Evolutionary conservation across 129 eudicot species (phyloP), one percentile per base, ranked within the genome.

Genomic region (Artemisia argyi): DNA sequence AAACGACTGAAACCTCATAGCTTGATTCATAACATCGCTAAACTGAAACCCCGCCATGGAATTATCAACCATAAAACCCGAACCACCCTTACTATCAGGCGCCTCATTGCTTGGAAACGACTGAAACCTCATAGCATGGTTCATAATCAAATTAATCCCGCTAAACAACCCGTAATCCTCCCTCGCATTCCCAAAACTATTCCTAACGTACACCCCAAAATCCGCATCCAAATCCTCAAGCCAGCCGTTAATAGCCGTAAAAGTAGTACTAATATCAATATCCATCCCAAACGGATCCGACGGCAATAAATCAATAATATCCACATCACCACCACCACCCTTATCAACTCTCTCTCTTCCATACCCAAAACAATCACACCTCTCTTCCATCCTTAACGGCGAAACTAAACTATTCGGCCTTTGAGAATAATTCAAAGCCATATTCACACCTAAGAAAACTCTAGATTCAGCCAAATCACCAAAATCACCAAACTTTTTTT

Each of bases 241-340:
- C 91, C 84, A 85, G n/a, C 91, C 94, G 1, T 81, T 83, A 71
- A 89, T 79, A 44, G 91, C 96, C 0, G 96, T 89, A 63, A 91
- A 59, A 11, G 97, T 89, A 47, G 90, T 80, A 28, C 78, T 71
- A n/a, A 78, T 78, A 55, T 78, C 82, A 69, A 89, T 86, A 60
- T 87, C 88, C 98, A 89, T 89, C 70, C 84, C 91, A 74, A 92
- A 92, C 11, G 96, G 97, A 87, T 92, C 97, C 26, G 89, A 75
- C 22, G 97, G 97, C 76, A 92, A 76, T 30, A 86, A 81, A 57
- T 86, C 92, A 71, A 87, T 77, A 35, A 90, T 77, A 57, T 90
- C 95, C 17, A 57, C 76, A 60, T 89, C 4, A 28, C 32, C 91
- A 0, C 76, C 60, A 75, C 79, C 77, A 70, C 82, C 50, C 44